Base-by-base conservation (phyloP, 108 stramenopile species). In the Cylindrotheca closterium region DNA sequence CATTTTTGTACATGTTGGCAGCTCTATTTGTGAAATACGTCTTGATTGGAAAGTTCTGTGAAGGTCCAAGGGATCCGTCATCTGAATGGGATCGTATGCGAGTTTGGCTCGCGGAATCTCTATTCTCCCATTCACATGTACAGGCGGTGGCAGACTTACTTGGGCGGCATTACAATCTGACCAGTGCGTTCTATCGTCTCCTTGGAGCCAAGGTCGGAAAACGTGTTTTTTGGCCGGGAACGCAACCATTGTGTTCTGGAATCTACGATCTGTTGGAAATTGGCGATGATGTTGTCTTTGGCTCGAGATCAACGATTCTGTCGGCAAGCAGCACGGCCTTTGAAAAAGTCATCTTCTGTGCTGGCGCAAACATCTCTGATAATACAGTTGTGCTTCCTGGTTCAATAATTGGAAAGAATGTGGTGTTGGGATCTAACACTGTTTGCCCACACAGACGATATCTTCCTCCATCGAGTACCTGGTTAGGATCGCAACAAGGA, bases 211-310 rank as follows among this genome's bases (percentile, higher is more conserved):
- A 83, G 48, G 67, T 87, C 26, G 86, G 86, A 24, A 79, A 81
- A 47, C 73, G 80, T 24, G 82, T 83, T 1, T 84, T 84, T 54
- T 85, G 84, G 84, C 84, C 84, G 22, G 84, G 84, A 3, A 65
- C 74, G 5, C 77, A 70, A 46, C 69, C 66, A 8, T 51, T 74
- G 26, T 75, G 71, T 50, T 52, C 70, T 24, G 77, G 77, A 4
- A 80, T 83, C 51, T 83, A 76, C 55, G 86, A 87, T 52, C 61
- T 87, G 47, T 55, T 87, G 2, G 77, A 83, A 51, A 68, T 87
- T 58, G 86, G 86, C 17, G 86, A 87, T 51, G 80, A 87, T 51
- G 86, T 83, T 12, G 78, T 81, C 3, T 87, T 87, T 60, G 86
- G 86, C n/a, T 82, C 81, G 12, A 64, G 86, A 31, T 52, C 75